Base-by-base conservation (phyloP, 225 moss, liverwort and hornwort genomes). In the Lunularia cruciata region DNA sequence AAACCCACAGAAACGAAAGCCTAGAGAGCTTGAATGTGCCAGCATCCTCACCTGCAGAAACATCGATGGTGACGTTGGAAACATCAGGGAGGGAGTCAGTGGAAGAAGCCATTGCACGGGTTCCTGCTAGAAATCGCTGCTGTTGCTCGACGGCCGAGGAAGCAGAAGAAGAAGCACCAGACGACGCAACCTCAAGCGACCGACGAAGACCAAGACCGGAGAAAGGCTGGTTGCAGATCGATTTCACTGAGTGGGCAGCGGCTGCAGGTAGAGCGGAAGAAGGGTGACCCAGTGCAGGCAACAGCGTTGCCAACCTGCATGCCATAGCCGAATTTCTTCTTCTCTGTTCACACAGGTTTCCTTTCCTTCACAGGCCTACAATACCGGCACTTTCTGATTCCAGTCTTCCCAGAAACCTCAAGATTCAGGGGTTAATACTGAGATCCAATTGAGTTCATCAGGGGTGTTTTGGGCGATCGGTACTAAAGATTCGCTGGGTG, bases 31-130 rank as follows among this genome's bases (percentile, higher is more conserved):
- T 49, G 18, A 49, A 49, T n/a, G 49, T 6, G n/a, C n/a, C 14
- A 31, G 6, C 42, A 13, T 25, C 51, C 51, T 9, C 26, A 67
- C 67, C 67, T 51, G 56, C 63, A 39, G 61, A 5, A 27, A 39
- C 75, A 68, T 76, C 63, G 33, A 80, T 45, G 22, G 63, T 49
- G 32, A 75, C 22, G 51, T 55, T 63, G 32, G 75, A 74, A 30
- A 74, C 30, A 57, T 67, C 66, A 34, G 68, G 47, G 9, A 57
- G 60, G 5, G 72, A 63, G 20, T 61, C 64, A 15, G 58, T 47
- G 2, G 63, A 40, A 25, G 75, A 76, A 43, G 75, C 80, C 80
- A 80, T 80, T 31, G 68, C 61, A 16, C 60, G 34, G 59, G 48
- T 27, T 16, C 71, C 16, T 16, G 26, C 8, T 11, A 37, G 1